Evolutionary conservation across 768 basidiomycete genomes (phyloP), one percentile per base, ranked within the genome.

Genomic region (Mrakia hoshinonis): DNA sequence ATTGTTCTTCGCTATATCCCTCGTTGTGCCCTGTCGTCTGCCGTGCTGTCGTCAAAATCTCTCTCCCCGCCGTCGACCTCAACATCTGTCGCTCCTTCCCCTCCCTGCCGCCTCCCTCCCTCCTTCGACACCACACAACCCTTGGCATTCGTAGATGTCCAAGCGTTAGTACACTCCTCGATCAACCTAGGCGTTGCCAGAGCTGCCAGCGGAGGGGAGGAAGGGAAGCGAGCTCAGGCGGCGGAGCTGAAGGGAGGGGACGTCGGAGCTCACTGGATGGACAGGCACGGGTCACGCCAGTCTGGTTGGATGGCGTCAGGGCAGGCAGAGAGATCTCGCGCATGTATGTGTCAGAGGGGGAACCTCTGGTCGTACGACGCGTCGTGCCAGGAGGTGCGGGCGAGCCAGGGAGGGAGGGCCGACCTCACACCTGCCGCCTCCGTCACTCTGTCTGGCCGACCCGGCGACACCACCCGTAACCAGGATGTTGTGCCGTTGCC

Each of bases 131-230:
- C 43, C 58, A 20, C 7, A 24, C 31, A 22, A 29, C 20, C 54
- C 49, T 69, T 61, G 29, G 18, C 39, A 43, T 51, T 29, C 24
- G 18, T 43, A 72, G 70, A 72, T 72, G 70, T 72, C 70, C 70
- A 72, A 72, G 70, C 70, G 70, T 72, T 58, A 71, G 70, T 71
- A 51, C 47, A 9, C 39, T 48, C 36, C 11, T 47, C 31, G 52
- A 29, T 55, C 11, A 18, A n/a, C 22, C 12, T 43, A 22, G 22
- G 22, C 22, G 3, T 43, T 13, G 3, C 6, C 46, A 49, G 1
- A 5, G 34, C 36, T n/a, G 52, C 15, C 12, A 18, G 26, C 52
- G n/a, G 18, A 11, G 29, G 4, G 5, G 68, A n/a, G 34, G 9
- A 12, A n/a, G 0, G 58, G 48, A 22, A n/a, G 36, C 20, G 39